Base-by-base conservation (phyloP, 2,329 filamentous ascomycete species). In the Pseudogymnoascus sp. region DNA sequence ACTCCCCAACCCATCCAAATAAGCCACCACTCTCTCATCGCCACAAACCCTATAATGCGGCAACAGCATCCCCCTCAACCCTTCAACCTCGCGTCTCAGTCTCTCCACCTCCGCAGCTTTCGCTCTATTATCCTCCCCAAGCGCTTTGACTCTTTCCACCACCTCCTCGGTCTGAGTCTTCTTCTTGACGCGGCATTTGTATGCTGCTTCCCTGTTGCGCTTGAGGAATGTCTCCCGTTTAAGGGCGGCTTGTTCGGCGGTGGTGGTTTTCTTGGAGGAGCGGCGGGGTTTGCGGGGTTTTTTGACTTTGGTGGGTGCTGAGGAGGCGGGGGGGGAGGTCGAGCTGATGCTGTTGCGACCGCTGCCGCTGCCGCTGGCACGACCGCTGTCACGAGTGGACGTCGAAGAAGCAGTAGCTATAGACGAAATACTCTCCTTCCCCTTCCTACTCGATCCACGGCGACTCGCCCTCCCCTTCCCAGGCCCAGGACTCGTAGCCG, bases 181-280 rank as follows among this genome's bases (percentile, higher is more conserved):
- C 61, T 54, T 62, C 37, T 62, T 62, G 7, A 51, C 14, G 21
- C 61, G 61, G 10, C 61, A 62, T 14, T 62, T 62, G 10, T 51
- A 34, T 0, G 61, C 61, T 1, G 61, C 61, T 10, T 51, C 61
- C 12, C 61, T 14, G 21, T 62, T 62, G 10, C 61, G 18, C 40
- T 57, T 54, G 4, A 62, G 26, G 29, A 57, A 31, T 5, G 26
- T 57, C 26, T 62, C 40, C 6, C 61, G 61, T 21, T 62, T 62
- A 3, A 3, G 0, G 0, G 36, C 40, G 8, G 40, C 40, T n/a
- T 62, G 18, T 4, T 62, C 40, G 2, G 36, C 18, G 1, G 61
- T 62, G 1, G 40, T 16, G 2, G 8, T 16, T 16, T 62, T 62
- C 61, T 57, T 57, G 1, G 18, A 51, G 4, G 61, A 62, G 6